These are phyloP conservation scores for Cytospora piceae DNA, from an alignment of 2,329 filamentous ascomycete species.

Conservation along the genomic window DNA sequence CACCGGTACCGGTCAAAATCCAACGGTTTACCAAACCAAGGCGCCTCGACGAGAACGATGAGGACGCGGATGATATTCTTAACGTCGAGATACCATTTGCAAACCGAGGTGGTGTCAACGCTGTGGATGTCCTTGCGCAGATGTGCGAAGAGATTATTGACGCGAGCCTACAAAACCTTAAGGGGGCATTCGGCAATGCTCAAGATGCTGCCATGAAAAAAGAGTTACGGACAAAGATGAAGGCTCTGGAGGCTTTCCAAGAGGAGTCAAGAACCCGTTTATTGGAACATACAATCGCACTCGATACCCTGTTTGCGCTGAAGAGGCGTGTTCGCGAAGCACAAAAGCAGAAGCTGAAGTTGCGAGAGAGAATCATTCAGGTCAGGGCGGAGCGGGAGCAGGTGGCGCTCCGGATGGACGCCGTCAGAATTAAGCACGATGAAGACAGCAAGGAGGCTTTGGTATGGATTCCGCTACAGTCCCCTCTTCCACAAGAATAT, in stretches of 20 bases:
- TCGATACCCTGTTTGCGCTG: slow-evolving; percentile 62
- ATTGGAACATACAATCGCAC: slow-evolving; percentile 62
- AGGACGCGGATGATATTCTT: slow-evolving; percentile 49
- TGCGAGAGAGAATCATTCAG: slow-evolving; percentile 64
- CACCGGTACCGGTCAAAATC: slow-evolving; percentile 25
- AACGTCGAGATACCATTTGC: slow-evolving; percentile 57
- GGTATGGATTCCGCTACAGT: slow-evolving; percentile 42
- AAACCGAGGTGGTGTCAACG: slow-evolving; percentile 60
- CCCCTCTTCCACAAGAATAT: neutral
- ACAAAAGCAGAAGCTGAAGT: slow-evolving; percentile 58
- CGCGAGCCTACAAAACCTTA: slow-evolving; percentile 52
- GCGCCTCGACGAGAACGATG: slow-evolving; percentile 46
- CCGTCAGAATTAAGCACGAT: slow-evolving; percentile 63
- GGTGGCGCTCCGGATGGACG: slow-evolving; percentile 65
- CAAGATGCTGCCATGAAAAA: slow-evolving; percentile 52
- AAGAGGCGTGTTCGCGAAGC: slow-evolving; percentile 60
- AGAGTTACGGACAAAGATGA: slow-evolving; percentile 58
- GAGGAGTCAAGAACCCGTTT: slow-evolving; percentile 60
- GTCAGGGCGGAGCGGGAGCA: slow-evolving; percentile 64
- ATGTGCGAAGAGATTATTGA: slow-evolving; percentile 64
- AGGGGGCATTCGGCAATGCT: slow-evolving; percentile 47
- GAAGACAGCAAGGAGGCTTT: slow-evolving; percentile 54
- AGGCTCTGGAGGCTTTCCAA: slow-evolving; percentile 61
- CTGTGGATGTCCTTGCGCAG: slow-evolving; percentile 64
- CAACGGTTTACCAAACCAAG: slow-evolving; percentile 60